Conservation (phyloP, 2,329 filamentous ascomycete genomes). For the Aspergillus uvarum region DNA sequence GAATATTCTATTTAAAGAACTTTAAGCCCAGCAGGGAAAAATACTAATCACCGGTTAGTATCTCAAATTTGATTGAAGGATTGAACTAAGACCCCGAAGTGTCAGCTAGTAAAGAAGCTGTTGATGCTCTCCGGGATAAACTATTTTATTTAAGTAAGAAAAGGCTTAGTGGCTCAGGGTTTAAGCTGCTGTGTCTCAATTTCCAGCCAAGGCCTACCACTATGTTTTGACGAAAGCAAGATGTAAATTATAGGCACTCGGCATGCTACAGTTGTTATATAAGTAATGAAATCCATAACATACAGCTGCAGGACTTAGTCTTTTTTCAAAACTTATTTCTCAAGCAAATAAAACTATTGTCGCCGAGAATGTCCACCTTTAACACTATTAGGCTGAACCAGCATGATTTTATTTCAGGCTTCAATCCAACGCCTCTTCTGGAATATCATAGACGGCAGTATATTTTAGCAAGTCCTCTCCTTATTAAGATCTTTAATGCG, state of each 20-base stretch:
- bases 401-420: not conserved
- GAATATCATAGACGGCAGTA: not conserved
- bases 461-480: not conserved
- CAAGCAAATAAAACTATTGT: too few species aligned
- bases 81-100: not conserved
- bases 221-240: too few species aligned
- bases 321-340: too few species aligned
- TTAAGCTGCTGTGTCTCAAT: not conserved
- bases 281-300: too few species aligned
- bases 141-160: not conserved
- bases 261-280: too few species aligned
- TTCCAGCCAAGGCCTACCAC: not conserved
- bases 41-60: not conserved
- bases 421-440: not conserved
- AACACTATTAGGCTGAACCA: not conserved
- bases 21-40: not conserved
- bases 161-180: not conserved
- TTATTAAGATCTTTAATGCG: not conserved
- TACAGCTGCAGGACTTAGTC: too few species aligned
- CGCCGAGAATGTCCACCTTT: not conserved
- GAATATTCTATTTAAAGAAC: not conserved
- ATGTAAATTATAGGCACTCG: too few species aligned
- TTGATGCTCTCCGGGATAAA: not conserved
- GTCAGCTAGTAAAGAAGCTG: not conserved
- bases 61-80: not conserved